Conservation (phyloP, 768 basidiomycete genomes). For the Rickenella mellea region DNA sequence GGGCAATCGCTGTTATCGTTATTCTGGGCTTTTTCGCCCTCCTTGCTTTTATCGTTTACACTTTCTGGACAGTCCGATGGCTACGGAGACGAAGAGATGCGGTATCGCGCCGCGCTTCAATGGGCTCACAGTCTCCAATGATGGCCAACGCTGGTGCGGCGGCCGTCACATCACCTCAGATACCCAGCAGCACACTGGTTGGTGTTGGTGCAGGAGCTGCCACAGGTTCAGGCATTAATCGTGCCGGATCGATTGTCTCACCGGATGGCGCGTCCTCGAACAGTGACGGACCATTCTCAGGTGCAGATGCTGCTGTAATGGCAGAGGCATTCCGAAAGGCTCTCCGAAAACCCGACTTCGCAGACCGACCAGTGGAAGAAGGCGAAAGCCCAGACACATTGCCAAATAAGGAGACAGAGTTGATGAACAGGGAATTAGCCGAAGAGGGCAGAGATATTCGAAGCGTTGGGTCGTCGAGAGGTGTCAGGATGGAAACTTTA, state of each 20-base stretch:
- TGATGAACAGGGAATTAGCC: constrained; percentile 68
- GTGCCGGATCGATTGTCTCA: constrained; percentile 34
- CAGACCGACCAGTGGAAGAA: constrained; percentile 59
- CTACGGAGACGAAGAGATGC: constrained; percentile 39
- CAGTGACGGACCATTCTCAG: constrained; percentile 66
- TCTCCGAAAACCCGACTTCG: constrained; percentile 83
- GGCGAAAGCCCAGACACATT: constrained; percentile 49
- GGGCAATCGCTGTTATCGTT: constrained; percentile 88
- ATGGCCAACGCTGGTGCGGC: constrained; percentile 47
- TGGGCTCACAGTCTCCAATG: constrained; percentile 78
- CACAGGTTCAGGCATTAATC: constrained; percentile 16
- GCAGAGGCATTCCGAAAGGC: constrained; percentile 87
- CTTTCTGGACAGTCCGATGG: constrained; percentile 66
- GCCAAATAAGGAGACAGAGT: constrained; percentile 24
- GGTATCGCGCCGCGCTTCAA: constrained; percentile 57
- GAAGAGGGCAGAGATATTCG: constrained; percentile 86
- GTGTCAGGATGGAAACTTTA: constrained; percentile 67
- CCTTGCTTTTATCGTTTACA: constrained; percentile 53
- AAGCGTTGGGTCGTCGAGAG: constrained; percentile 73
- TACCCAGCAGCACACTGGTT: constrained; percentile 39
- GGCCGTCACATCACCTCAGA: too few species aligned
- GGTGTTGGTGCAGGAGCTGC: constrained; percentile 21
- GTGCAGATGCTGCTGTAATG: constrained; percentile 86
- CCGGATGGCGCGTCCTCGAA: constrained; percentile 68
- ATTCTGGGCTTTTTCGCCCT: constrained; percentile 82